These are phyloP conservation scores for Aegilops tauschii DNA, from an alignment of 176 grass and related monocot genomes.

Conservation along the genomic window DNA sequence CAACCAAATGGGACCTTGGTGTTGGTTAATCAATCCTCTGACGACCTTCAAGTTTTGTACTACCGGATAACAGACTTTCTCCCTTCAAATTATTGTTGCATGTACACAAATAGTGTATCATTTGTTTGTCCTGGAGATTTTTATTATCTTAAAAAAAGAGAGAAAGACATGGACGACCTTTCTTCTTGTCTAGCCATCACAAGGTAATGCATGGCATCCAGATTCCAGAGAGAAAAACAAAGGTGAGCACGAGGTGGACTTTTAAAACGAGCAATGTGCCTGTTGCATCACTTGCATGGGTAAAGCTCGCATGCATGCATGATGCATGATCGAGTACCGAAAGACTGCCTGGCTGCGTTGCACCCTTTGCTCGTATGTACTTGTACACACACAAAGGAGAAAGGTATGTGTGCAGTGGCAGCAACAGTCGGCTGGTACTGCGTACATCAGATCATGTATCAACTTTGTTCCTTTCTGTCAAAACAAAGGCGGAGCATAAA, in stretches of 20 bases:
- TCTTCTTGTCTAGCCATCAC: slow-evolving; percentile 23
- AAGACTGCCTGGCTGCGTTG: background rate
- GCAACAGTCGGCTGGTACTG: background rate
- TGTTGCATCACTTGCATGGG: slow-evolving; percentile 22
- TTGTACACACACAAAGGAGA: background rate
- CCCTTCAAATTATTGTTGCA: background rate
- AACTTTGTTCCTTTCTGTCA: slow-evolving; percentile 56
- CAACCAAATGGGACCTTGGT: background rate
- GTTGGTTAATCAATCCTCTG: background rate
- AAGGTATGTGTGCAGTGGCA: background rate
- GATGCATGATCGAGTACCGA: slow-evolving; percentile 7
- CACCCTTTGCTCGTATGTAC: background rate
- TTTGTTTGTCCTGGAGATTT: background rate
- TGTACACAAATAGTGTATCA: background rate
- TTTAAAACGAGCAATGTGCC: slow-evolving; percentile 26
- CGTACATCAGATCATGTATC: slow-evolving; percentile 20
- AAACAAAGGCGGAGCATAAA: slow-evolving; percentile 40
- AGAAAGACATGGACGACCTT: background rate
- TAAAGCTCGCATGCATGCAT: slow-evolving; percentile 15
- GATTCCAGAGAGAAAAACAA: slow-evolving; percentile 27
- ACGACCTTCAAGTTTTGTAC: background rate
- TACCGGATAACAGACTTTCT: background rate
- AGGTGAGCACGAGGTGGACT: slow-evolving; percentile 32
- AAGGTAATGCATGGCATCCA: background rate
- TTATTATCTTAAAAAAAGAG: too few species aligned